Percentiles rank a stretch among this genome's conserved stretches.
Conservation (phyloP, 2,329 filamentous ascomycete species). For the Alternaria brassicicola region DNA sequence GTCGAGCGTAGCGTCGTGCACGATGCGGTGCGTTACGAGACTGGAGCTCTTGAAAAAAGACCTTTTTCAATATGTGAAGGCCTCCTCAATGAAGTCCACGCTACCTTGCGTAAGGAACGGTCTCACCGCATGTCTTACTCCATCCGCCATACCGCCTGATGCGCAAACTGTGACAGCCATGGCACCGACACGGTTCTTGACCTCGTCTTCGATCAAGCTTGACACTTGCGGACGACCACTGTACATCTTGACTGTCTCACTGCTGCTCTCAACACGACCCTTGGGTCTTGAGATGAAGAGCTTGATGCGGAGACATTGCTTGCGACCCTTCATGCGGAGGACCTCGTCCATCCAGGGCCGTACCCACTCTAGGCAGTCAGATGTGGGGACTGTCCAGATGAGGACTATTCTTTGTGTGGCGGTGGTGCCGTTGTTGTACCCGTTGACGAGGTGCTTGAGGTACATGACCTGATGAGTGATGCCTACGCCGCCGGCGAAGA, state of each 20-base stretch:
- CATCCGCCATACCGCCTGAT: conserved; percentile 67
- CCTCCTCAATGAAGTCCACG: conserved; percentile 69
- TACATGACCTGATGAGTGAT: conserved; percentile 81
- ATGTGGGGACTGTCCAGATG: conserved; percentile 79
- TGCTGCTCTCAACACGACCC: conserved; percentile 61
- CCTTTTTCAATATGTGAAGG: conserved; percentile 63
- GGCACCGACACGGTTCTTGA: conserved; percentile 62
- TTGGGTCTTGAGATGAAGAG: conserved; percentile 68
- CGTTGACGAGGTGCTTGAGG: conserved; percentile 72
- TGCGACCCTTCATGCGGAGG: conserved; percentile 63
- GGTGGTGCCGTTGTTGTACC: conserved; percentile 71
- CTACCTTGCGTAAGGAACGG: conserved; percentile 58
- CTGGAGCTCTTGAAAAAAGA: neutral
- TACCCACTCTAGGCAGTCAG: conserved; percentile 69
- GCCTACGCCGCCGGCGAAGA: conserved; percentile 81
- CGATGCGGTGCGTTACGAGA: neutral
- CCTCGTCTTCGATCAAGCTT: conserved; percentile 63
- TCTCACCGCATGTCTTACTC: conserved; percentile 62
- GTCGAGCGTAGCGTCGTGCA: conserved; percentile 6
- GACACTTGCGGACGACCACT: conserved; percentile 63
- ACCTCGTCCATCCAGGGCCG: conserved; percentile 70
- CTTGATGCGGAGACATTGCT: conserved; percentile 65
- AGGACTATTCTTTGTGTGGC: conserved; percentile 74
- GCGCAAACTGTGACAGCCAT: conserved; percentile 68
- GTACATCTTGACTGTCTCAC: conserved; percentile 66